phyloP scores from a whole-genome alignment of 345 rosid genomes.

The Luvunga scandens region DNA sequence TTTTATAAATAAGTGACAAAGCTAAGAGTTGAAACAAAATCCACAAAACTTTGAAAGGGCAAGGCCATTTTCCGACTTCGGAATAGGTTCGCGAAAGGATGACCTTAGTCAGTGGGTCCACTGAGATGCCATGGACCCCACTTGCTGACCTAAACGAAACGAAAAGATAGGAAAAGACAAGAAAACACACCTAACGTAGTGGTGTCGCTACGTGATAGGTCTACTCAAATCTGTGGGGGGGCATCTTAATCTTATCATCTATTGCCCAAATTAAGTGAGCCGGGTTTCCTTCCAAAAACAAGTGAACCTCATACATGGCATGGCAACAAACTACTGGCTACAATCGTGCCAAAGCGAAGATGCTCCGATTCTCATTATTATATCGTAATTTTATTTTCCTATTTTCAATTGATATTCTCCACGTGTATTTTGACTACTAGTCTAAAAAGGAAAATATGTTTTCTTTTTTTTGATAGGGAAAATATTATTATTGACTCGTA shows the following conservation, averaged over 20 bases:
- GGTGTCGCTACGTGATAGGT: not conserved
- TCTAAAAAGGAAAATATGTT: not conserved
- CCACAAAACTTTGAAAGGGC: not conserved
- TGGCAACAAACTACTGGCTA: not conserved
- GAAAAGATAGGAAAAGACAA: not conserved
- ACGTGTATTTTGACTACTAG: not conserved
- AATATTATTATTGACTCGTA: not conserved
- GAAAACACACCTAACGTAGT: not conserved
- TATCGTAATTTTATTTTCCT: too few species aligned
- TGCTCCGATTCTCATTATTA: not conserved
- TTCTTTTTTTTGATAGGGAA: not conserved
- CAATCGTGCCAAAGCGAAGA: not conserved
- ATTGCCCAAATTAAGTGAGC: not conserved
- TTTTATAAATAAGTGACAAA: too few species aligned
- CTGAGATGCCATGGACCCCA: not conserved
- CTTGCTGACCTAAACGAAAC: too few species aligned
- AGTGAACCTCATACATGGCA: not conserved
- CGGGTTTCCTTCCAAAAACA: not conserved
- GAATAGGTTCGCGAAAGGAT: not conserved
- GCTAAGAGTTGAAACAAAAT: too few species aligned
- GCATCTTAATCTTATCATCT: not conserved
- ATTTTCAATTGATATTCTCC: too few species aligned
- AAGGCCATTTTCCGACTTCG: not conserved
- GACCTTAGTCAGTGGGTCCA: not conserved
- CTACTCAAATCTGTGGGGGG: not conserved